Evolutionary conservation across 2,329 filamentous ascomycete genomes (phyloP), one percentile per base, ranked within the genome.

Genomic region (Septoria petroselini): DNA sequence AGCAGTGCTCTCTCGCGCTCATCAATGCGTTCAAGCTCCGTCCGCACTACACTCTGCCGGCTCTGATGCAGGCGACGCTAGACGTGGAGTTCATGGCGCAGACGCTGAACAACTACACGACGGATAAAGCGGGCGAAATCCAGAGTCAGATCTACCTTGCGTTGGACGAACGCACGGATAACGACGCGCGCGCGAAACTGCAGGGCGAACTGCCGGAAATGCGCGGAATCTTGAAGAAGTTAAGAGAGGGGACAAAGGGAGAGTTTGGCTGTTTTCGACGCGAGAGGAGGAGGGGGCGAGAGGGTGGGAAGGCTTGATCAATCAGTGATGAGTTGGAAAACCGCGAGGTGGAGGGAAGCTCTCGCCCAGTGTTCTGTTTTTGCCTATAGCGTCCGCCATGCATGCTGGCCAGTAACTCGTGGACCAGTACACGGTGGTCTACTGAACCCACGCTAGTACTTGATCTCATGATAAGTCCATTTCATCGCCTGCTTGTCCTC

Each of bases 51-150:
- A 79, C 83, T 1, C 82, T 98, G 0, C 77, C 85, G 4, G 85
- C 87, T 5, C 80, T 98, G 42, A 95, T 97, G 84, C 94, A 98
- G 71, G 94, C 94, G 1, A 98, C 93, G 0, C 81, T 98, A 1
- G 93, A 98, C 65, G 91, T 96, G 1, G 93, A 98, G 70, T 97
- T 98, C 65, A 84, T 97, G 50, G 88, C 91, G 1, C 93, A 98
- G 73, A 96, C 91, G 4, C 78, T 98, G 27, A 87, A 82, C 53
- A 85, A 91, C 60, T 98, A 94, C 69, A 93, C 88, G 0, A 93
- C 88, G 0, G 86, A 95, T 50, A 79, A 82, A 42, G 88, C 90
- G 2, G 83, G 83, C 6, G 83, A 91, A 65, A 78, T 88, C 11
- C 93, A 97, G 72, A 86, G 86, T 60, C 83, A 91, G 67, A 91